Evolutionary conservation across 306 rosid genomes (phyloP), one percentile per base, ranked within the genome.

Genomic region (Cucurbita moschata): DNA sequence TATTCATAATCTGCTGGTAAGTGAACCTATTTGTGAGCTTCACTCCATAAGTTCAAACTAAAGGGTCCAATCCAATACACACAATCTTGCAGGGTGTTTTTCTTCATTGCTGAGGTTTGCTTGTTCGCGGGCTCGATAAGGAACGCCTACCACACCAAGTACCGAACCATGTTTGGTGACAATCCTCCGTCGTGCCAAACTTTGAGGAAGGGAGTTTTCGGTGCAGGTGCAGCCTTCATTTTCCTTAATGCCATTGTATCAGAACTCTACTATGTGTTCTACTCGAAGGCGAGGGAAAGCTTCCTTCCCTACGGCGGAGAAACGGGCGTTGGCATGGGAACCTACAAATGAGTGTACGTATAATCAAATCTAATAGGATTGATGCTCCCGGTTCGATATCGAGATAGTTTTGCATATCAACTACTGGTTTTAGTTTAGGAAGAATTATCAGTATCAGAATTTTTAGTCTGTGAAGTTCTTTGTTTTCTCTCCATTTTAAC

Each of bases 1-100:
- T 95, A 67, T 91, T 95, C 96, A 82, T 95, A 59, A 63, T 66
- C 83, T 95, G 97, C 97, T 91, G 99, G 99, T 95, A 95, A 74
- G 18, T 74, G 77, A 56, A 23, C 12, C 44, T 60, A 35, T 60
- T 6, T 23, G 50, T 65, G n/a, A 66, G 19, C 72, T 66, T 66
- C 72, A 65, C 72, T 5, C 72, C 72, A 43, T 19, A 37, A 65
- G 53, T 65, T 65, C 9, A 43, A 43, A 18, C 53, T 42, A 44
- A 67, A 67, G 53, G 8, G 12, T 47, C 18, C 18, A 69, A 69
- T 8, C 18, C 43, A 62, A 62, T 38, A 23, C 74, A 68, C 53
- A 66, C 37, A 49, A 70, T 26, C 74, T 70, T 70, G 74, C 84
- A 91, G 99, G 99, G 78, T 89, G 76, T 89, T 87, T 76, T 95